Base-by-base conservation (phyloP, 768 basidiomycete species). In the Termitomyces sp. region DNA sequence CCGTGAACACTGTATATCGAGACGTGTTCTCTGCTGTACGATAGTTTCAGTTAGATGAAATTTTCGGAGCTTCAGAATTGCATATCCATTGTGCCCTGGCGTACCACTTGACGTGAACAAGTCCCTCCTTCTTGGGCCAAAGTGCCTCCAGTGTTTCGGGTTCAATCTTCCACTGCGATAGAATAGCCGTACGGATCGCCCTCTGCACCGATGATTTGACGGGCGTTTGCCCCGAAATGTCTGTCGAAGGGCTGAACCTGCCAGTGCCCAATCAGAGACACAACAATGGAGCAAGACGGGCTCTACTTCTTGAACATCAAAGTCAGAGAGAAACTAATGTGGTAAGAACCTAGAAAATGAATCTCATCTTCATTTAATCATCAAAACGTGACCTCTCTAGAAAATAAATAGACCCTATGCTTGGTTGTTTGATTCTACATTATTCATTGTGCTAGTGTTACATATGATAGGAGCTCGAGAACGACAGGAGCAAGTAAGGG, bases 61-160 rank as follows among this genome's bases (percentile, higher is more conserved):
- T 33, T 33, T 33, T 1, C 31, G 31, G 31, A 33, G 31, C 31
- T 33, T 33, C 31, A 33, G 31, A 33, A 33, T 33, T 3, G 31
- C 9, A 10, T 10, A 23, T 23, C 1, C 23, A 23, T 30, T 9
- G 9, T 9, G 9, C 31, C 31, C 31, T 33, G 10, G 10, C 31
- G 31, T 33, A 33, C 96, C 97, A 98, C 78, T 98, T 98, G 59
- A 94, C 91, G 65, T 90, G 87, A 5, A 89, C 86, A 47, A 98
- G 77, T 2, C 87, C 80, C 77, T 98, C 96, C 78, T 98, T 99
- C 89, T 98, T 99, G 3, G 95, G 93, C 97, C 97, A 99, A 51
- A 99, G 82, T 64, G 82, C 82, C 67, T 99, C 97, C 31, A 98
- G 75, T 2, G 86, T 84, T 60, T 91, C 91, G 42, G 83, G 79